phyloP scores from a whole-genome alignment of 345 rosid genomes.

The Acer campestre region DNA sequence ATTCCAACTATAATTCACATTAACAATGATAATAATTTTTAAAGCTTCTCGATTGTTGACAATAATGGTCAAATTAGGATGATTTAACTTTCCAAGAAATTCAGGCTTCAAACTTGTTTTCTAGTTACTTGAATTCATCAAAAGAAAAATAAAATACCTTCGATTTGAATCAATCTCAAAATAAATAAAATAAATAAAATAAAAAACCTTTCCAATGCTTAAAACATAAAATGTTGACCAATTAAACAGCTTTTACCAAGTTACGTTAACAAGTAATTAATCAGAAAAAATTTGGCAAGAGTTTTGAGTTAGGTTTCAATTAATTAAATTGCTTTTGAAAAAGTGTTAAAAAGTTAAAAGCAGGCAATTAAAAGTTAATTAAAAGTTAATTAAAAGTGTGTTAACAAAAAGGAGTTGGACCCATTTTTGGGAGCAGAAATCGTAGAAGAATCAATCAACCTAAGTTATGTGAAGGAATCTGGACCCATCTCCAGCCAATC shows the following conservation, averaged over 20 bases:
- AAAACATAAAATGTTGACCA: background rate
- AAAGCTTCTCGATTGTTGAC: background rate
- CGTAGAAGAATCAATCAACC: background rate
- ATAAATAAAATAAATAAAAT: too few species aligned
- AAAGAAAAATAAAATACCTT: background rate
- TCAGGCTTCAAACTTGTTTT: background rate
- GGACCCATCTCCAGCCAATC: slow-evolving; percentile 16
- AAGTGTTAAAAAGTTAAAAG: too few species aligned
- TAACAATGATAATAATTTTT: background rate
- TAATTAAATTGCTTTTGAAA: too few species aligned
- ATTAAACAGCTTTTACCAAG: background rate
- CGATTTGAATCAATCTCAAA: background rate
- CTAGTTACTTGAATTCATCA: too few species aligned
- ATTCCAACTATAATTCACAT: too few species aligned
- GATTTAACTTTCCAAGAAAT: background rate
- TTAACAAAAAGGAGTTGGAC: too few species aligned
- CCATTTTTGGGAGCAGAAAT: background rate
- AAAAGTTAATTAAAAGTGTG: too few species aligned
- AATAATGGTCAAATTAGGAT: too few species aligned
- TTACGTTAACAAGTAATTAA: background rate
- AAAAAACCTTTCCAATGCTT: background rate
- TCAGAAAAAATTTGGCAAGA: background rate
- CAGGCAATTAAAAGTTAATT: too few species aligned
- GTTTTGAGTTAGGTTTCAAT: background rate
- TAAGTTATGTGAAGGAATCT: background rate